Base-by-base conservation (phyloP, 2,329 filamentous ascomycete species). In the Fusarium globosum region DNA sequence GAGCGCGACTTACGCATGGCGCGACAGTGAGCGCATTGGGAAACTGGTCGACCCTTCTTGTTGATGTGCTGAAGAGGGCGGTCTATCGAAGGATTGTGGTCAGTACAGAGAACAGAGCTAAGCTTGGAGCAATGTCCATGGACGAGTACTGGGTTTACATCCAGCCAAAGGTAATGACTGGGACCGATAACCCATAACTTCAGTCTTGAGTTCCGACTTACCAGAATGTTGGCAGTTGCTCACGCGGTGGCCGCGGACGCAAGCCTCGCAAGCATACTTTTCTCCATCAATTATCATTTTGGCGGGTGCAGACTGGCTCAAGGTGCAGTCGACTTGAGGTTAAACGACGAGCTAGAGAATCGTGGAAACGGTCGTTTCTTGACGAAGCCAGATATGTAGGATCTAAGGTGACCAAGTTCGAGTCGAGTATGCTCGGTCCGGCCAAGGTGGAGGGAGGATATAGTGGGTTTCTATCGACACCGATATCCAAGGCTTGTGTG, bases 191-290 rank as follows among this genome's bases (percentile, higher is more conserved):
- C 35, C 52, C 42, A 39, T 26, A 36, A 15, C 23, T 39, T 48
- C 18, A 18, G 26, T 46, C 51, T 63, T 26, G 43, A 68, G 43
- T 35, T 55, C 57, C 28, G 42, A 68, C 93, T 87, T 90, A 97
- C 95, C 95, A 83, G 91, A 90, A 85, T 99, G 96, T 83, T 96
- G 94, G 88, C 96, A 99, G 83, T 96, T 97, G 92, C 95, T 98
- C 82, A 99, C 96, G 82, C 96, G 94, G 87, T 99, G 96, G 81
- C 96, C 96, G 85, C 96, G 93, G 82, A 99, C 95, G 86, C 96
- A 99, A 86, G 95, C 95, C 86, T 97, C 94, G 88, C 96, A 98
- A 85, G 96, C 96, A 87, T 91, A 98, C 88, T 98, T 98, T 87
- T 97, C 94, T 84, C 96, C 96, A 88, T 97, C 92, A 83, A 95